Conservation (phyloP, 176 grass and related monocot species). For the Panicum miliaceum region DNA sequence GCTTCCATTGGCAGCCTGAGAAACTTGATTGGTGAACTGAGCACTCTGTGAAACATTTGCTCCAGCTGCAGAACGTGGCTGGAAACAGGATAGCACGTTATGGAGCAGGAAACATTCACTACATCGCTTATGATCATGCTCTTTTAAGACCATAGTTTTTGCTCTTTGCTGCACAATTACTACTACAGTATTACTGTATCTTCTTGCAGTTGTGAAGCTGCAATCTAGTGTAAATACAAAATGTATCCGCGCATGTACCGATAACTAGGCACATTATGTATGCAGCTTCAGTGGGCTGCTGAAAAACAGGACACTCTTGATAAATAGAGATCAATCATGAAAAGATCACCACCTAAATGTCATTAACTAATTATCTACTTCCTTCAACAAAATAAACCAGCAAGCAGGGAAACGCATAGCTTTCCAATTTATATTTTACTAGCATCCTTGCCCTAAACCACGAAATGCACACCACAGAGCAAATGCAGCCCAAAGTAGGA, state of each 20-base stretch:
- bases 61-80: slow-evolving; percentile 40
- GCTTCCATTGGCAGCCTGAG: slow-evolving; percentile 49
- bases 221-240: not conserved
- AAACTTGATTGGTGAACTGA: not conserved
- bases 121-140: not conserved
- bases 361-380: not conserved
- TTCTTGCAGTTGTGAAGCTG: not conserved
- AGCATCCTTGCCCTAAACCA: not conserved
- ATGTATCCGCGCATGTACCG: not conserved
- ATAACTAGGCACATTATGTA: not conserved
- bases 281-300: slow-evolving; percentile 3
- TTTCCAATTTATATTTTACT: not conserved
- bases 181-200: not conserved
- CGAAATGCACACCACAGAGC: not conserved
- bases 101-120: not conserved
- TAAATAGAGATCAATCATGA: not conserved
- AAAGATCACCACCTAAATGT: not conserved
- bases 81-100: slow-evolving; percentile 39
- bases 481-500: not conserved
- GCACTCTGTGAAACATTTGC: slow-evolving; percentile 11
- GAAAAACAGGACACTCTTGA: slow-evolving; percentile 10
- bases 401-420: not conserved
- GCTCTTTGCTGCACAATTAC: not conserved
- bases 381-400: not conserved
- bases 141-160: not conserved